A percentile compares a stretch with the other conserved stretches of the same genome.
Evolutionary conservation across 257 asterid genomes (phyloP).

Genomic region (Ilex aquifolium): DNA sequence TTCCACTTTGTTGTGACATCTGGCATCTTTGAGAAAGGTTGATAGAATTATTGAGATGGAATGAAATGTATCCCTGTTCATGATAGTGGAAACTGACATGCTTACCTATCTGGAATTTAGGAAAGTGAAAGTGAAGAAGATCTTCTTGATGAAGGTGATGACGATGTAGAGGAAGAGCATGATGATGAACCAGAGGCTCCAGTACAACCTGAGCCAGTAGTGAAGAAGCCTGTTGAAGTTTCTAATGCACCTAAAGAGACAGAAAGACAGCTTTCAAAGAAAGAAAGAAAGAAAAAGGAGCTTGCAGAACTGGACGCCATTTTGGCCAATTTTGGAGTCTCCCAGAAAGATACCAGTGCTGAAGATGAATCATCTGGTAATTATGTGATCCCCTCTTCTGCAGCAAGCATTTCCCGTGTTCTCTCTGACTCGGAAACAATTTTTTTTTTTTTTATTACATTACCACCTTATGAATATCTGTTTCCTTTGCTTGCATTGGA

Average conservation of each 20-base stretch:
- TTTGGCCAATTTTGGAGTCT: slow-evolving; percentile 1
- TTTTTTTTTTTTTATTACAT: too few relatives aligned
- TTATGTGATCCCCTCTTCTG: neutral
- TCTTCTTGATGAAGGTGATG: slow-evolving; percentile 43
- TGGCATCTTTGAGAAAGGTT: neutral
- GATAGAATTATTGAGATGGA: neutral
- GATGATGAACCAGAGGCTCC: neutral
- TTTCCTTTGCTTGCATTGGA: too few relatives aligned
- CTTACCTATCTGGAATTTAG: slow-evolving; percentile 20
- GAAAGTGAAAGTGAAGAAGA: slow-evolving; percentile 69
- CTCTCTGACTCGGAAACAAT: too few relatives aligned
- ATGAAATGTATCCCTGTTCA: neutral
- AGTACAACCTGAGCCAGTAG: neutral
- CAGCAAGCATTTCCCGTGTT: too few relatives aligned
- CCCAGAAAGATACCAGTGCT: neutral
- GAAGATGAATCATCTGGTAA: neutral
- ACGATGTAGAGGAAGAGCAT: slow-evolving; percentile 2
- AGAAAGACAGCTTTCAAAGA: slow-evolving; percentile 2
- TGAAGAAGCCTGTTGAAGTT: neutral
- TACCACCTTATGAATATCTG: too few relatives aligned
- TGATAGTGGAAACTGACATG: too few relatives aligned
- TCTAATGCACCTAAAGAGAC: neutral
- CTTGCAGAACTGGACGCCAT: slow-evolving; percentile 1
- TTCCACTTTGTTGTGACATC: neutral
- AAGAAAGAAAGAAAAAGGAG: slow-evolving; percentile 1